These are phyloP conservation scores for Vigna nakashimae DNA, from an alignment of 306 rosid genomes.

Conservation along the genomic window DNA sequence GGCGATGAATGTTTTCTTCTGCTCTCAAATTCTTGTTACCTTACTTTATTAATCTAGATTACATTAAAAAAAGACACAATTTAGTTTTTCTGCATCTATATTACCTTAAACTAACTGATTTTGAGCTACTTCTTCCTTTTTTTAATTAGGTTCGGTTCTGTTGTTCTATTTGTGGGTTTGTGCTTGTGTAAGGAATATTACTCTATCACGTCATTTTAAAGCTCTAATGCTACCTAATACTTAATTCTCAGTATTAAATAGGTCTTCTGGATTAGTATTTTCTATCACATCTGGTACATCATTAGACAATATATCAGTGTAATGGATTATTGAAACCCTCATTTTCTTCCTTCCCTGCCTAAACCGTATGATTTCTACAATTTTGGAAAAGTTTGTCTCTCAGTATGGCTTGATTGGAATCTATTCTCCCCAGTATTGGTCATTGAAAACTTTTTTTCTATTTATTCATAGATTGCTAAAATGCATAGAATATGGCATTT, in stretches of 20 bases:
- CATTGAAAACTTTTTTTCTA: not conserved
- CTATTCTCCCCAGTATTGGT: not conserved
- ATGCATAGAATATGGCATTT: not conserved
- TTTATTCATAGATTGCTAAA: not conserved
- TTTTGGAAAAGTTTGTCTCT: not conserved
- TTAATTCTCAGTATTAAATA: too few relatives aligned
- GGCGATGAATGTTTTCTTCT: too few relatives aligned
- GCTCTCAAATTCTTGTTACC: too few relatives aligned
- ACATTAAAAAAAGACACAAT: too few relatives aligned
- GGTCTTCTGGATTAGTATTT: not conserved
- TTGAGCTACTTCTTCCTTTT: too few relatives aligned
- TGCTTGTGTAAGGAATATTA: not conserved
- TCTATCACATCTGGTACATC: not conserved
- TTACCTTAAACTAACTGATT: too few relatives aligned
- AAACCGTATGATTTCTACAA: not conserved
- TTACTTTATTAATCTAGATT: too few relatives aligned
- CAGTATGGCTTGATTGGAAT: not conserved
- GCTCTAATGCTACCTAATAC: too few relatives aligned
- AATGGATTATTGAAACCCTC: not conserved
- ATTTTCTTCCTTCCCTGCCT: not conserved
- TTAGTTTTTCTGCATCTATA: too few relatives aligned
- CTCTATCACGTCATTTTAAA: too few relatives aligned
- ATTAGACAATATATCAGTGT: not conserved
- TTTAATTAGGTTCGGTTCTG: too few relatives aligned
- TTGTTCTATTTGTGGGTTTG: too few relatives aligned